Evolutionary conservation across 108 stramenopile genomes (phyloP).

Genomic region (Ochromonas danica): DNA sequence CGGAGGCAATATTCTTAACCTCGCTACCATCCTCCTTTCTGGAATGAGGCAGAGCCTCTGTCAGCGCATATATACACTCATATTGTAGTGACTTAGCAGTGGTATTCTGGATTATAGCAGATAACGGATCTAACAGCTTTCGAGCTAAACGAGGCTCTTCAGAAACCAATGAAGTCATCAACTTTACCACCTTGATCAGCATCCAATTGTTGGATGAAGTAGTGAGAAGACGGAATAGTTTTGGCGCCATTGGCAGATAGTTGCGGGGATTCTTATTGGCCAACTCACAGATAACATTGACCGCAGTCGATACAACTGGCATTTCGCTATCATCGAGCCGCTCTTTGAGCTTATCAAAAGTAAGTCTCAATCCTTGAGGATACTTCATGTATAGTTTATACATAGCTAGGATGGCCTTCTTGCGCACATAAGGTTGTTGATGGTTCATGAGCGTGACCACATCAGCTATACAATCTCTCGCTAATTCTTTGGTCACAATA

Average conservation of each 20-base stretch:
- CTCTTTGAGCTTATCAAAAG: conserved; percentile 83
- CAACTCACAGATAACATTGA: conserved; percentile 97
- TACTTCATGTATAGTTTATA: conserved; percentile 95
- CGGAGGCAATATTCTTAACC: conserved; percentile 75
- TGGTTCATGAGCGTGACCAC: conserved; percentile 72
- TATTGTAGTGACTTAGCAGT: conserved; percentile 91
- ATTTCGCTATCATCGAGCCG: conserved; percentile 83
- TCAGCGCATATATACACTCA: conserved; percentile 91
- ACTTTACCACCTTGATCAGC: conserved; percentile 99
- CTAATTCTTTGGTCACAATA: conserved; percentile 92
- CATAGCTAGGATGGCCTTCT: conserved; percentile 91
- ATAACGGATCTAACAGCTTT: conserved; percentile 92
- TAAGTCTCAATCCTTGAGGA: conserved; percentile 95
- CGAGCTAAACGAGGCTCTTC: conserved; percentile 96
- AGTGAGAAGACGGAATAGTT: conserved; percentile 91
- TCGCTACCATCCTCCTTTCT: conserved; percentile 84
- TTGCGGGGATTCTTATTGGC: conserved; percentile 94
- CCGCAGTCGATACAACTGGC: conserved; percentile 90
- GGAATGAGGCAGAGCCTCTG: conserved; percentile 86
- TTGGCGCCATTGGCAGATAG: conserved; percentile 91
- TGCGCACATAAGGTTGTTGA: conserved; percentile 88
- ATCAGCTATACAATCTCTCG: conserved; percentile 82
- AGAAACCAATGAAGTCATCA: conserved; percentile 85
- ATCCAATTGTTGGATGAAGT: conserved; percentile 97
- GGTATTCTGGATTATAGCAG: conserved; percentile 85